phyloP scores from a whole-genome alignment of 495 filamentous ascomycete species.

The Amphirosellinia nigrospora region DNA sequence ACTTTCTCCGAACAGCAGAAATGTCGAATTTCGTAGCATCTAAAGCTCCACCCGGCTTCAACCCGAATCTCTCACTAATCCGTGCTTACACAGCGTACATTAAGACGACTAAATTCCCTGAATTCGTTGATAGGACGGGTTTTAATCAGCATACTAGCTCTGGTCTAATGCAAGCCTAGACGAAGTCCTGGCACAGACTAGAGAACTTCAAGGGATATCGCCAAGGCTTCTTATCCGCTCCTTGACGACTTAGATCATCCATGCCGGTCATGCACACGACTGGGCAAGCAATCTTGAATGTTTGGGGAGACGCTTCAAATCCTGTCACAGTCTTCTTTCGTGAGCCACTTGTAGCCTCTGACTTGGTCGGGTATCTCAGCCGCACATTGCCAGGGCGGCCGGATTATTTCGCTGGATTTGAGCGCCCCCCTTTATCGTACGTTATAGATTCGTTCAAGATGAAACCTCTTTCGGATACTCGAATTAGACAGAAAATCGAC shows the following conservation, averaged over 20 bases:
- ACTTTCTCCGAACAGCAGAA: neutral
- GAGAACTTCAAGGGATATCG: neutral
- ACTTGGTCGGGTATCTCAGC: neutral
- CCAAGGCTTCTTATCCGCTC: neutral
- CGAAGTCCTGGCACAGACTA: neutral
- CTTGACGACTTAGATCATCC: neutral
- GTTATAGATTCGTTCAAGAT: neutral
- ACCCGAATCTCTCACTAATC: neutral
- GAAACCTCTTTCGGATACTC: neutral
- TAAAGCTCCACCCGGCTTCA: neutral
- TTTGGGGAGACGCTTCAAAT: neutral
- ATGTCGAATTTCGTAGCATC: neutral
- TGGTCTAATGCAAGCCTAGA: neutral
- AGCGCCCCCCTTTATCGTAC: neutral
- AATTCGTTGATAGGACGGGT: neutral
- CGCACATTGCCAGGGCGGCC: neutral
- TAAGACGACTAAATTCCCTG: neutral
- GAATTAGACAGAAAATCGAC: neutral
- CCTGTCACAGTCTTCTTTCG: neutral
- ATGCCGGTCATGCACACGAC: neutral
- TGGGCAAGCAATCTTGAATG: neutral
- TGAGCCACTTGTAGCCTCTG: neutral
- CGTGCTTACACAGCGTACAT: neutral
- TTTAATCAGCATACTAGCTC: neutral
- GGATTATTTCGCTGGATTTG: neutral